Evolutionary conservation across 768 basidiomycete species (phyloP), one percentile per base, ranked within the genome.

Genomic region (Xerocomus brunneocitrinus): DNA sequence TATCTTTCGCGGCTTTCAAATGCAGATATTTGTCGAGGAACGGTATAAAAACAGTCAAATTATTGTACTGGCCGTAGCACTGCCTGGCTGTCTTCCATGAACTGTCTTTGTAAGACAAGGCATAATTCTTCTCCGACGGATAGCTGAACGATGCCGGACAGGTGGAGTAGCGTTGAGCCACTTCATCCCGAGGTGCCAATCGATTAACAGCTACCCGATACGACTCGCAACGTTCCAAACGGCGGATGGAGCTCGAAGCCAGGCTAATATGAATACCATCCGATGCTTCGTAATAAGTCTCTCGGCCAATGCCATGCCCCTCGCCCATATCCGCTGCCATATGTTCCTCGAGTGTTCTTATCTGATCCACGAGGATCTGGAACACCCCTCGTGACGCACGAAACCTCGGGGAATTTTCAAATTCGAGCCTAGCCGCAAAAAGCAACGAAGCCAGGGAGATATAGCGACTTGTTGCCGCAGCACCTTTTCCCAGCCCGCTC

Each of bases 401-500:
- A 64, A 64, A 31, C 24, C 62, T 63, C 44, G 72, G 69, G 49
- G 69, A 72, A 44, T 67, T 72, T 61, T 55, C 38, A 60, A 67
- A 69, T 39, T 54, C 47, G 53, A 44, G 74, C 65, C 38, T 66
- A 59, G 53, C 58, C 42, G 12, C 75, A 71, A 52, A 75, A n/a
- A 45, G 28, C 35, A 71, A 60, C 30, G 79, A 82, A 25, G 78
- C 75, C 4, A 79, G 81, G 1, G 84, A 84, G 41, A 86, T 73
- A 59, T 79, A 83, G 36, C 70, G 70, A 62, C 80, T 80, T 16
- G 65, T 69, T 24, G 73, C 74, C 39, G 76, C 77, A 43, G 72
- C 74, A 13, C 65, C 71, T 2, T 65, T 58, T 13, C 76, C 78
- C 22, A 47, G 22, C 53, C 13, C 4, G 75, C 73, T 22, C 78